phyloP scores from a whole-genome alignment of 805 yeast species.

The Wickerhamomyces bovis region DNA sequence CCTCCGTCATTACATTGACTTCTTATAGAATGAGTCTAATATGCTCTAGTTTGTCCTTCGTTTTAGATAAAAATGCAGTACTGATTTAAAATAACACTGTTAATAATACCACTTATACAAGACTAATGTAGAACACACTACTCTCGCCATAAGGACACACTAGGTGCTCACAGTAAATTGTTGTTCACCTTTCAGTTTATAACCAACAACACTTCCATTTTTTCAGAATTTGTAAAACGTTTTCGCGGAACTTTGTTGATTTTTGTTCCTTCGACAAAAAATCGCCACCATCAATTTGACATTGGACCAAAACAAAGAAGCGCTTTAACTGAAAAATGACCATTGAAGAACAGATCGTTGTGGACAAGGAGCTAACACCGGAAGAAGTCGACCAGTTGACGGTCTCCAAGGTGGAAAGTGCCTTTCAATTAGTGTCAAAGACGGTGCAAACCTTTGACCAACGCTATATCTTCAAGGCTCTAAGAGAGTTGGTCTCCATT shows the following conservation, averaged over 20 bases:
- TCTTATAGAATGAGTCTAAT: too few species aligned
- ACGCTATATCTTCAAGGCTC: constrained; percentile 77
- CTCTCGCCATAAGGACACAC: too few species aligned
- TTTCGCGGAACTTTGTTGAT: neutral
- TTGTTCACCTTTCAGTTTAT: too few species aligned
- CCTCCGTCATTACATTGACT: too few species aligned
- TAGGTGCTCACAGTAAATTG: too few species aligned
- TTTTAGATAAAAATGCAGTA: neutral
- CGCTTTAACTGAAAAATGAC: constrained; percentile 10
- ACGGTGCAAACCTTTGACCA: constrained; percentile 75
- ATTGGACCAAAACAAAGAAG: neutral
- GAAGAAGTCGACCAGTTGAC: constrained; percentile 27
- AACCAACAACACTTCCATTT: too few species aligned
- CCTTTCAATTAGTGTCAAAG: constrained; percentile 36
- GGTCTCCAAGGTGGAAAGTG: constrained; percentile 26
- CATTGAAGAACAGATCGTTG: constrained; percentile 20
- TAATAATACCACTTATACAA: too few species aligned
- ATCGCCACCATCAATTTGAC: constrained; percentile 3
- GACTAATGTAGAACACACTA: too few species aligned
- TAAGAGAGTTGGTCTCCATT: constrained; percentile 74
- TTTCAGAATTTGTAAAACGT: too few species aligned
- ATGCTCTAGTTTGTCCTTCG: neutral
- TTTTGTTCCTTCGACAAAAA: neutral
- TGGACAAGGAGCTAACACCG: constrained; percentile 22
- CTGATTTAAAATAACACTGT: too few species aligned